phyloP scores from a whole-genome alignment of 257 asterid genomes.

The Solanum medicagineum region DNA sequence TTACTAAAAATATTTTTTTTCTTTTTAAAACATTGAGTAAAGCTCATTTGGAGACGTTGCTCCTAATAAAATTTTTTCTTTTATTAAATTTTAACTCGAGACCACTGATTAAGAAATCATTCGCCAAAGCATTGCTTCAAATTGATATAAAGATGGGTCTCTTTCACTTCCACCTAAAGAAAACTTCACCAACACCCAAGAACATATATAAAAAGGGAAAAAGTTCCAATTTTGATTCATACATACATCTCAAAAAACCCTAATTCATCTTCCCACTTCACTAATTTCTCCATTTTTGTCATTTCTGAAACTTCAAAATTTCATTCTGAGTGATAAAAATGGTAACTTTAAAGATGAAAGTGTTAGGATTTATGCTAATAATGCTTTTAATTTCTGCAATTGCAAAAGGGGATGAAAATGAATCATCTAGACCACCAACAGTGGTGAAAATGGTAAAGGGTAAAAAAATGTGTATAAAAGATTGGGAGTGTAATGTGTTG shows the following conservation, averaged over 20 bases:
- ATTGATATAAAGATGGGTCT: not conserved
- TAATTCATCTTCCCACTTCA: not conserved
- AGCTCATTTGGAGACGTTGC: too few relatives aligned
- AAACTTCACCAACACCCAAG: not conserved
- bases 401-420: conserved; percentile 7
- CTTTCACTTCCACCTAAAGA: conserved; percentile 14
- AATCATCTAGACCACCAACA: conserved; percentile 20
- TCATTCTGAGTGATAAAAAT: not conserved
- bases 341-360: conserved; percentile 2
- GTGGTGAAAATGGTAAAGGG: conserved; percentile 47
- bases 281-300: not conserved
- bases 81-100: too few relatives aligned
- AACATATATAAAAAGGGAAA: not conserved
- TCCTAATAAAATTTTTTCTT: too few relatives aligned
- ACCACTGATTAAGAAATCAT: too few relatives aligned
- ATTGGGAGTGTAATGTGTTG: conserved; percentile 57
- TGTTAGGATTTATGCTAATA: conserved; percentile 14
- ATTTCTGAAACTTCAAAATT: not conserved
- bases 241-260: not conserved
- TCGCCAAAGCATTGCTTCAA: not conserved
- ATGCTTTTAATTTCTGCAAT: conserved; percentile 2
- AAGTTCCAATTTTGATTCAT: not conserved
- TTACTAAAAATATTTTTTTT: too few relatives aligned
- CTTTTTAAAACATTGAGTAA: too few relatives aligned
- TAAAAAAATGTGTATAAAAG: conserved; percentile 49